Evolutionary conservation across 495 filamentous ascomycete genomes (phyloP), one percentile per base, ranked within the genome.

Genomic region (Aspergillus diversus): DNA sequence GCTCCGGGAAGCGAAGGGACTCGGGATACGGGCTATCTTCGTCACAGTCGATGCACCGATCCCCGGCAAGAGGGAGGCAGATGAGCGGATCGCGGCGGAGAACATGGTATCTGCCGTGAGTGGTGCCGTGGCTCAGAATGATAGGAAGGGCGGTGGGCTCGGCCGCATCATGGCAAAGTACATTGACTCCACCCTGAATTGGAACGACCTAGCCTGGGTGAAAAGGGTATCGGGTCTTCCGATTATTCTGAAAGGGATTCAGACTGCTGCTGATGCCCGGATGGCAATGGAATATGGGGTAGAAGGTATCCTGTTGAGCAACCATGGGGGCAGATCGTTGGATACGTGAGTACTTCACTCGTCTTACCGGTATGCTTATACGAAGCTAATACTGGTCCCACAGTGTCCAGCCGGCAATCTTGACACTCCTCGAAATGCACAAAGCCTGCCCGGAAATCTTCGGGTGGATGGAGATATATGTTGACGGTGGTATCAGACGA

Each of bases 11-110:
- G 67, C 71, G 1, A 82, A 86, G 61, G 62, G 66, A 1, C 67
- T 81, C 0, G 73, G 70, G 0, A 71, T 90, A 11, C 81, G 81
- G 49, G 85, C 78, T 3, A 79, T 96, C 50, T 85, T 88, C 55
- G 78, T 96, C 27, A 97, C 93, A 2, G 85, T 96, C n/a, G 92
- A 97, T 72, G 89, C 91, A 2, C 89, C 92, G 1, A 86, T 91
- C 7, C 86, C 91, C 0, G 92, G 92, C 1, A 97, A 97, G 74
- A 81, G 92, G 53, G 92, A 97, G 80, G 84, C 87, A 33, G 92
- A 97, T 73, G 92, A 96, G 71, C 74, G 85, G 2, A 74, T 74
- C 4, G 79, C 81, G n/a, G 75, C 83, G 2, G 81, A 84, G 46
- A 80, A 84, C 43, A 70, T 51, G 27, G 61, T 83, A 4, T 64